A percentile compares a stretch with the other conserved stretches of the same genome.
phyloP scores from a whole-genome alignment of 228 moss, liverwort and hornwort species.

The Sphagnum magellanicum region DNA sequence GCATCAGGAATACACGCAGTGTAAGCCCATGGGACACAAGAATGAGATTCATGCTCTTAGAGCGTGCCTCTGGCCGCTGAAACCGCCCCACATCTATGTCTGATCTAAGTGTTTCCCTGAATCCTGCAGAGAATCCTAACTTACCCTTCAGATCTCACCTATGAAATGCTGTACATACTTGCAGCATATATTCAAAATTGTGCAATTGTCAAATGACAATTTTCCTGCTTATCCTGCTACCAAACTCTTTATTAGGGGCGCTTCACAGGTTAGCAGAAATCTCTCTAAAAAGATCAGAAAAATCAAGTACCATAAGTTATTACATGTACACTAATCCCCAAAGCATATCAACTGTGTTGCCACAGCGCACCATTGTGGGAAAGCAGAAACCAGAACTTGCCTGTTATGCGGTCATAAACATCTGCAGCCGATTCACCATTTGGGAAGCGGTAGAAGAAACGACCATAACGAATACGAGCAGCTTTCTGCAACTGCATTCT shows the following conservation, averaged over 20 bases:
- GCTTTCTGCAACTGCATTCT: slow-evolving; percentile 55
- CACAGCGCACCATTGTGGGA: not conserved
- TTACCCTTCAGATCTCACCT: no score
- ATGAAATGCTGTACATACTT: no score
- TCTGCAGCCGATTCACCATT: slow-evolving; percentile 61
- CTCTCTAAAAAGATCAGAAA: no score
- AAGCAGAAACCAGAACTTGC: slow-evolving; percentile 13
- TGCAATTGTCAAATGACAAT: no score
- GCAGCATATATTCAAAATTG: no score
- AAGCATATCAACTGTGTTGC: no score
- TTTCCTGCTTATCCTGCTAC: no score
- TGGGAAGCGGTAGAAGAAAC: slow-evolving; percentile 56
- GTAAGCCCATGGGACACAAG: slow-evolving; percentile 55
- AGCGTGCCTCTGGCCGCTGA: slow-evolving; percentile 33
- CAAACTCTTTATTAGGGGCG: no score
- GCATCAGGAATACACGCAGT: slow-evolving; percentile 48
- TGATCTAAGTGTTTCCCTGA: slow-evolving; percentile 46
- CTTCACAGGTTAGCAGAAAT: no score
- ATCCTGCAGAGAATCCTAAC: slow-evolving; percentile 18
- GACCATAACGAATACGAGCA: slow-evolving; percentile 44
- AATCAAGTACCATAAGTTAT: no score
- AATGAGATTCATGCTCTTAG: slow-evolving; percentile 49
- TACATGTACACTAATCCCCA: no score
- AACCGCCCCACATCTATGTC: slow-evolving; percentile 52
- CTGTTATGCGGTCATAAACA: slow-evolving; percentile 60